These are phyloP conservation scores for Pezicula carpinea DNA, from an alignment of 2,329 filamentous ascomycete genomes.

Conservation along the genomic window DNA sequence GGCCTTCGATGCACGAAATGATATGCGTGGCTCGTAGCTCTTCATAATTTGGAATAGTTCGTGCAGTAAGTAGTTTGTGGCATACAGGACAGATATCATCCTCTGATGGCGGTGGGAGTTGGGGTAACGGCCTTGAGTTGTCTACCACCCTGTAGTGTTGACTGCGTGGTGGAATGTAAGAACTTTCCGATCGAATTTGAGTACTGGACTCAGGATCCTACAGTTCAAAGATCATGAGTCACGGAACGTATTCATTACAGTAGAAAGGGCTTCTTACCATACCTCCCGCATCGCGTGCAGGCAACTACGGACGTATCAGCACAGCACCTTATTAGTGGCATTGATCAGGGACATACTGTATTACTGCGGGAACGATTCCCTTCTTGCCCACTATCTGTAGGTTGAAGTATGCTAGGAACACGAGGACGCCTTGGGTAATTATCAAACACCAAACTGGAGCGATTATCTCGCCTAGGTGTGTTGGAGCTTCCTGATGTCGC, in stretches of 20 bases:
- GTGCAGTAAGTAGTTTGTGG: conserved; percentile 63
- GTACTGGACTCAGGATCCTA: neutral
- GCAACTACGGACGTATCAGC: neutral
- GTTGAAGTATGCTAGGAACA: neutral
- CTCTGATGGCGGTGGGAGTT: conserved; percentile 48
- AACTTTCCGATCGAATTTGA: neutral
- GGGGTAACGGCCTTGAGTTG: conserved; percentile 12
- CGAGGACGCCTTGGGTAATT: neutral
- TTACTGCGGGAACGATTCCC: conserved; percentile 21
- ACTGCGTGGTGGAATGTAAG: conserved; percentile 6
- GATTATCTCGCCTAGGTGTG: neutral
- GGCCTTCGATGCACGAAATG: conserved; percentile 43
- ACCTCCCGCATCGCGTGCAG: conserved; percentile 3
- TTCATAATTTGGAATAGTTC: conserved; percentile 48
- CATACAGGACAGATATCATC: conserved; percentile 80
- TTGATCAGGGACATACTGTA: conserved; percentile 17
- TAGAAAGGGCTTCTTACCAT: neutral
- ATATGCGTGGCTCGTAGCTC: conserved; percentile 54
- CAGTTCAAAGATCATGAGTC: neutral
- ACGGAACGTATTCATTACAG: neutral
- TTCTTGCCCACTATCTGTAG: conserved; percentile 6
- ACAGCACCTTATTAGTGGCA: neutral
- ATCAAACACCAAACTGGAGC: neutral
- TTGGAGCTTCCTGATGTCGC: neutral
- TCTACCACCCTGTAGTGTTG: conserved; percentile 11